Base-by-base conservation (phyloP, 768 basidiomycete species). In the Boletus insuetus region DNA sequence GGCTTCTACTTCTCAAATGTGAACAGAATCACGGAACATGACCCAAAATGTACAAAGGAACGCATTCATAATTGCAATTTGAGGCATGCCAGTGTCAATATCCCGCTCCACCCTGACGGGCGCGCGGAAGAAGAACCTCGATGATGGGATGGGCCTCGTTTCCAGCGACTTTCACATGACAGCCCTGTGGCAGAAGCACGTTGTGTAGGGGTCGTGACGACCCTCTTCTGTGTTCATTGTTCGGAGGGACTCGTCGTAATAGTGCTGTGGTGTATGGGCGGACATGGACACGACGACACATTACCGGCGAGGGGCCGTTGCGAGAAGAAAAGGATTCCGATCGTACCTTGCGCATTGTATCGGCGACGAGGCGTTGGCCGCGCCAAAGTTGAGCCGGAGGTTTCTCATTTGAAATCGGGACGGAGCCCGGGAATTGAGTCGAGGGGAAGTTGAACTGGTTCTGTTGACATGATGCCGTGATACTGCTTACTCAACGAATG, bases 31-130 rank as follows among this genome's bases (percentile, higher is more conserved):
- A 54, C 51, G 34, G 44, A 50, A 55, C 37, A 17, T 34, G 35
- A 39, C 31, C 8, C 34, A 14, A 19, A 38, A 44, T 22, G 31
- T 32, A 56, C 38, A n/a, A 29, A 44, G 44, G 20, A 47, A 55
- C 14, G 31, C 26, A 9, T 54, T 59, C 63, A 55, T 55, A 14
- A 60, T 24, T 24, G 24, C 6, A 24, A 24, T 24, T 24, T 24
- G 24, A 24, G 24, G 41, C 38, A 43, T 17, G 52, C n/a, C 24
- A 39, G 44, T 24, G 19, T 12, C 14, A 6, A 32, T 19, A 17
- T 31, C 26, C 55, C 29, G 50, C n/a, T 44, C 11, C 34, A 53
- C 63, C 63, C 63, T 64, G 63, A 61, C 45, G 29, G 37, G 40
- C 20, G 40, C 39, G 46, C 40, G 39, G 44, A 52, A 40, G 34